Evolutionary conservation across 495 filamentous ascomycete genomes (phyloP), one percentile per base, ranked within the genome.

Genomic region (Aspergillus nanangensis): DNA sequence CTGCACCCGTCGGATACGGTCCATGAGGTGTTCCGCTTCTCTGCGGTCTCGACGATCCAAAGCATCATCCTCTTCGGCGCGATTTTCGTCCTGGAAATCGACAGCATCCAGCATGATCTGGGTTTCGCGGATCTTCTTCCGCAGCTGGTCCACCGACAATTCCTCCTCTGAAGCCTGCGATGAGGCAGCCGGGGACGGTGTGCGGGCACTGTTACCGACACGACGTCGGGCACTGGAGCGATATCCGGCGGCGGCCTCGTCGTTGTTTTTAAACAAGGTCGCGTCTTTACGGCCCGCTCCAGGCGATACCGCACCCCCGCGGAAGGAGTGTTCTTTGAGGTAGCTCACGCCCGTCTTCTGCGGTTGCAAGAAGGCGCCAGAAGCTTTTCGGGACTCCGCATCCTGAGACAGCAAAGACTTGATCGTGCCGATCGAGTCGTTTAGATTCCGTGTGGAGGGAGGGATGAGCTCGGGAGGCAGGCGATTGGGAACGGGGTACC

Each of bases 321-420:
- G 81, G 77, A 99, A 97, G 2, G 94, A 97, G 57, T 94, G 94
- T 23, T 80, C 89, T 63, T 99, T 99, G 34, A 97, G 72, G 57
- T 96, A 97, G 63, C 91, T 96, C 10, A 98, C 90, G 13, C 94
- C 94, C n/a, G 92, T 97, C 61, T 90, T 87, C 60, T 97, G 91
- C 3, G 93, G 90, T 47, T 95, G 82, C 44, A 98, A 72, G 56
- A 89, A 84, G 11, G 90, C 90, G 0, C 88, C 88, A 0, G 86
- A 84, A 34, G 80, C 80, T 70, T 95, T 95, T 7, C 91, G 75
- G 37, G 77, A 79, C 56, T 92, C 87, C 1, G 92, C 93, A 63
- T 96, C 91, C 56, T 91, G 82, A 32, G 84, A 86, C n/a, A 99
- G 72, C 66, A 96, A 76, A 4, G 86, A 90, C 59, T 95, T 96